Evolutionary conservation across 2,329 filamentous ascomycete species (phyloP), one percentile per base, ranked within the genome.

Genomic region (Aspergillus ochraceoroseus): DNA sequence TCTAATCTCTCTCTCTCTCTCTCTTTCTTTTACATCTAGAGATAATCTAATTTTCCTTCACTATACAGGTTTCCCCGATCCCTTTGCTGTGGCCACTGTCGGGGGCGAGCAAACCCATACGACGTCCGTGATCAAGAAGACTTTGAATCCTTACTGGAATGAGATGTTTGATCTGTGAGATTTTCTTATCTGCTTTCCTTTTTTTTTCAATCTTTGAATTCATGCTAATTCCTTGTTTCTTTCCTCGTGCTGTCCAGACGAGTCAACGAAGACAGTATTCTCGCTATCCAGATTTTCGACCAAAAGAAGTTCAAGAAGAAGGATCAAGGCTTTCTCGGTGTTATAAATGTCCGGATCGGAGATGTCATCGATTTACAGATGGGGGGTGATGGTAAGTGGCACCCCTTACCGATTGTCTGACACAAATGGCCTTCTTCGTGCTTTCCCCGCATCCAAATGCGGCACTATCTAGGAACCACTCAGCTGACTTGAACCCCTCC

Each of bases 241-340:
- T 22, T 22, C 20, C 20, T 9, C 20, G 5, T 22, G 43, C 63
- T 13, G 13, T 43, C 17, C 32, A 96, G 92, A 73, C 79, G 79
- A 63, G 90, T 87, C 46, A 92, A 83, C 47, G 92, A 98, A 64
- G 90, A 95, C 59, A 94, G 89, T 65, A 95, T 98, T 59, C 76
- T 98, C 32, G 92, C 92, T 5, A 89, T 98, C 32, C 92, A 98
- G 64, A 95, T 98, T 40, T 98, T 98, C 63, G 92, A 98, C 68
- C 92, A 98, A 70, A 95, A 95, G 74, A 98, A 98, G 72, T 98
- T 98, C 73, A 98, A 98, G 76, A 98, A 98, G 80, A 98, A 96
- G 87, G 92, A 98, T 57, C 92, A 98, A 65, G 92, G 92, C 6
- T 98, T 98, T 62, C 75, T 98, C 5, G 92, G 92, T 43, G 92